phyloP scores from a whole-genome alignment of 129 eudicot species.

The Daucus carota region DNA sequence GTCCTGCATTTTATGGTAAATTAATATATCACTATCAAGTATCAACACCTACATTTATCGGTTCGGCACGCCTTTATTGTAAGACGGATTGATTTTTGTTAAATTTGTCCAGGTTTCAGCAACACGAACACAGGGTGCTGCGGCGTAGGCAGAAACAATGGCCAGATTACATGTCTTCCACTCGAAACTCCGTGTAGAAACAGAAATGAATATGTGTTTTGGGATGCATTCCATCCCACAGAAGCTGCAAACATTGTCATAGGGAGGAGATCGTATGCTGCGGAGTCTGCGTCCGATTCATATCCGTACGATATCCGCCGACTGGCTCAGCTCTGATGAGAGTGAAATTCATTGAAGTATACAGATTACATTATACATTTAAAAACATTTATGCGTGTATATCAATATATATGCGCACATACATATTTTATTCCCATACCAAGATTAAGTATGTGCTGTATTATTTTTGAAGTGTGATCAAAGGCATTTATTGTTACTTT shows the following conservation, averaged over 20 bases:
- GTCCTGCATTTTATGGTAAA: not conserved
- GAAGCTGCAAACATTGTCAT: conserved; percentile 1
- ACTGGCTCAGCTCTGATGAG: conserved; percentile 6
- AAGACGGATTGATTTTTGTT: not conserved
- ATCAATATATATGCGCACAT: not conserved
- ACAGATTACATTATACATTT: not conserved
- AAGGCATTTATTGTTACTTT: too few relatives aligned
- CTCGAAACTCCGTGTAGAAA: not conserved
- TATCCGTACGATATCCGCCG: conserved; percentile 6
- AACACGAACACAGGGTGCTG: conserved; percentile 4
- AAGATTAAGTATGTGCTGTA: not conserved
- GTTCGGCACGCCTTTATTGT: not conserved
- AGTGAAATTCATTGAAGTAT: not conserved
- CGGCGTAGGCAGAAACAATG: conserved; percentile 10
- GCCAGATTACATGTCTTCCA: conserved; percentile 9
- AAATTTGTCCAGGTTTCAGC: not conserved
- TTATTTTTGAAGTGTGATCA: not conserved
- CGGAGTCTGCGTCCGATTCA: not conserved
- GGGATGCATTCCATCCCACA: conserved; percentile 7
- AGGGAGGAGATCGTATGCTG: conserved; percentile 6
- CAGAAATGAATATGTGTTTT: not conserved
- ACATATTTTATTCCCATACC: not conserved
- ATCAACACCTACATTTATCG: not conserved
- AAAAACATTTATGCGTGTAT: not conserved
- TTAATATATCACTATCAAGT: not conserved